Evolutionary conservation across 805 yeast species (phyloP).

Genomic region (Yamadazyma kitorensis): DNA sequence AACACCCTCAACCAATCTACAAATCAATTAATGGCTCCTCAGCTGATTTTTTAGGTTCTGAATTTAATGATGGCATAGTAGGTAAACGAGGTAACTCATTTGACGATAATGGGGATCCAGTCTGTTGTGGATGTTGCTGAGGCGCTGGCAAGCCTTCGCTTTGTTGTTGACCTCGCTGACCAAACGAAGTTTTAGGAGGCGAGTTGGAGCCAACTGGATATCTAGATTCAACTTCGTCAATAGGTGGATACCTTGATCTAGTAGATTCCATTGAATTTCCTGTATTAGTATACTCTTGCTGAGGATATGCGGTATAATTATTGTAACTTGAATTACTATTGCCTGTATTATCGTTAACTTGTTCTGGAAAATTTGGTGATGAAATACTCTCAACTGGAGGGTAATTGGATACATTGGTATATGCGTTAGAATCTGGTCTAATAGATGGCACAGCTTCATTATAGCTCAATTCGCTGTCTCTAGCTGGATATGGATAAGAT

Average conservation of each 20-base stretch:
- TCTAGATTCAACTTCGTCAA: conserved; percentile 9
- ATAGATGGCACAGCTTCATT: no score
- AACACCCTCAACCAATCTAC: conserved; percentile 13
- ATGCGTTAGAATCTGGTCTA: no score
- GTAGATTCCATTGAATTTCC: conserved; percentile 12
- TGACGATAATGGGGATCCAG: no score
- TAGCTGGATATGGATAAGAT: conserved; percentile 1
- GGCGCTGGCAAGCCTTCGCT: no score
- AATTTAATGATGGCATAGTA: not conserved
- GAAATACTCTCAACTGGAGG: conserved; percentile 12
- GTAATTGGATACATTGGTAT: conserved; percentile 9
- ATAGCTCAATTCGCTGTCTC: not conserved
- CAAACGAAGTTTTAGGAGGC: not conserved
- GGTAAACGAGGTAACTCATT: not conserved
- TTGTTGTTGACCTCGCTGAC: not conserved
- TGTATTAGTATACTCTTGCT: not conserved
- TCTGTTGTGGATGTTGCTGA: no score
- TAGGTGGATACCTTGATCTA: conserved; percentile 14
- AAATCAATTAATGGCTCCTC: conserved; percentile 41
- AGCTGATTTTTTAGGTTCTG: conserved; percentile 9
- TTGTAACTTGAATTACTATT: no score
- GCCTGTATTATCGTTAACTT: no score
- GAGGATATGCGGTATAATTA: not conserved
- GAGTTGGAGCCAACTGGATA: not conserved
- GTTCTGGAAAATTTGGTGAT: no score